Base-by-base conservation (phyloP, 768 basidiomycete genomes). In the Mycena olivaceomarginata region DNA sequence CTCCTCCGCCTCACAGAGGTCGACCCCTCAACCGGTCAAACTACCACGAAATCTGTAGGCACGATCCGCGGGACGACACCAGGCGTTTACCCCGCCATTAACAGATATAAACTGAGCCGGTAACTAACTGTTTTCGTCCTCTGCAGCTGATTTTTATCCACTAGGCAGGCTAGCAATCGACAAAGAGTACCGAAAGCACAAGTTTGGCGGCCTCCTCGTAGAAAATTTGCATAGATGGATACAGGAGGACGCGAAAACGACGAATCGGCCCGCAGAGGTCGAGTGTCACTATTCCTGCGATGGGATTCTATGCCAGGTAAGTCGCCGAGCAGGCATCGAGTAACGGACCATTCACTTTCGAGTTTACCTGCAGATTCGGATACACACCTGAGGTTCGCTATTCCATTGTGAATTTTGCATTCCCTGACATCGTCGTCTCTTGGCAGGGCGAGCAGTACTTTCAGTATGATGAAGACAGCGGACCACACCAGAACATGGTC, bases 401-500 rank as follows among this genome's bases (percentile, higher is more conserved):
- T 60, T 16, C 39, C 39, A 11, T 39, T 4, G 56, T 8, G 25
- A 31, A 7, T 22, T 5, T 3, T 15, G 12, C 31, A 10, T 60
- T 15, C 37, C 31, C 13, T 37, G 6, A 60, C 18, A 39, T 15
- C 77, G 72, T 76, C 82, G 31, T 31, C 3, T 77, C 77, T 67
- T 60, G 75, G 83, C 84, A 96, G 93, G 94, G 93, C 77, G 89
- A 90, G 37, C 91, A 92, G 83, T n/a, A n/a, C n/a, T n/a, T n/a
- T n/a, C n/a, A n/a, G n/a, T n/a, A 95, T 86, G 94, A 94, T 85
- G 95, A 93, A 86, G 96, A 94, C 72, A 95, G 95, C 45, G 95
- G 91, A 82, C 95, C 94, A 74, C 96, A 97, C 90, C 95, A 96
- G 84, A 93, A 92, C 85, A 95, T 97, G 95, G 89, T 93, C 76